Evolutionary conservation across 306 rosid species (phyloP).

Genomic region (Trifolium pratense): DNA sequence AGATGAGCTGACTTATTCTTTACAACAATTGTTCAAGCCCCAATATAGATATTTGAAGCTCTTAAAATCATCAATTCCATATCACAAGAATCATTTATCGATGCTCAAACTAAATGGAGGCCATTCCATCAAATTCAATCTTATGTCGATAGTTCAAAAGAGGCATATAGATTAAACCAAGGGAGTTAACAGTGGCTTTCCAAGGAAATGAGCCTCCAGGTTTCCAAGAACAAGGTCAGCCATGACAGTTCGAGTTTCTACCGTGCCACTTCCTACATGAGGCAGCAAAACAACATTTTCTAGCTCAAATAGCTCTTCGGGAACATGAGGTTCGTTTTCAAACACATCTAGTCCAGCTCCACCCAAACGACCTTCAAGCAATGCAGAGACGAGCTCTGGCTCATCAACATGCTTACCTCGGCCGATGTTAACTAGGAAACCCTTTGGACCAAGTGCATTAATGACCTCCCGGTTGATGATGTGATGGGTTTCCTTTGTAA

Average conservation of each 20-base stretch:
- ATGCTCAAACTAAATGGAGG: background rate
- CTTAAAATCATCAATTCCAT: conserved; percentile 4
- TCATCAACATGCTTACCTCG: conserved; percentile 90
- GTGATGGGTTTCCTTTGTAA: conserved; percentile 65
- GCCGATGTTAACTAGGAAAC: conserved; percentile 78
- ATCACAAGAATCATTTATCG: background rate
- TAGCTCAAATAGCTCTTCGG: conserved; percentile 66
- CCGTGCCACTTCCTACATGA: conserved; percentile 72
- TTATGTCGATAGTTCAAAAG: background rate
- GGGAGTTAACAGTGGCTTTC: conserved; percentile 73
- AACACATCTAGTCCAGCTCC: conserved; percentile 91
- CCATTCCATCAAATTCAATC: background rate
- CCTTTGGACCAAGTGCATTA: conserved; percentile 76
- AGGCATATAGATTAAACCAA: conserved; percentile 43
- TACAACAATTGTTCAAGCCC: background rate
- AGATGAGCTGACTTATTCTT: background rate
- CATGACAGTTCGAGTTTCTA: conserved; percentile 78
- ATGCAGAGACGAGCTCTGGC: conserved; percentile 68
- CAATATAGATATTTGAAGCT: background rate
- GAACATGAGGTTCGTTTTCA: conserved; percentile 81
- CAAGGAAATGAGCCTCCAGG: conserved; percentile 80
- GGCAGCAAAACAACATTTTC: conserved; percentile 81
- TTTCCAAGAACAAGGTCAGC: conserved; percentile 76
- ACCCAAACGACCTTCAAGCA: conserved; percentile 79
- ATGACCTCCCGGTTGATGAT: conserved; percentile 73